Percentiles rank a stretch among this genome's conserved stretches.
These are phyloP conservation scores for Curvularia sp. DNA, from an alignment of 2,329 filamentous ascomycete genomes.

Conservation along the genomic window DNA sequence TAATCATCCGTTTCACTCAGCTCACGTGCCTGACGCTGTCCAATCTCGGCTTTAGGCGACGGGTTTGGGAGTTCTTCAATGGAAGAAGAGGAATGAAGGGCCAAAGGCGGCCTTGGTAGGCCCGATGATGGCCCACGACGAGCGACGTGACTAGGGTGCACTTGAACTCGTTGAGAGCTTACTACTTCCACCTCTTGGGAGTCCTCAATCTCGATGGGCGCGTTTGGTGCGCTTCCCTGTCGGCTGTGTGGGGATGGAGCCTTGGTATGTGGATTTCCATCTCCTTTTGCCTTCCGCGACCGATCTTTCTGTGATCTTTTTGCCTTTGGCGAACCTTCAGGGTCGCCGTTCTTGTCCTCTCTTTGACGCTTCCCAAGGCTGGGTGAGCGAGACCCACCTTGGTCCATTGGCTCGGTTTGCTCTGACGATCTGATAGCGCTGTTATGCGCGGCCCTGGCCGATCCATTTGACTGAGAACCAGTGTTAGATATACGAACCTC, in stretches of 20 bases:
- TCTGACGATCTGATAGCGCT: neutral
- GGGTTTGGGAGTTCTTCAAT: slow-evolving; percentile 13
- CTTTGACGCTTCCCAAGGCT: slow-evolving; percentile 15
- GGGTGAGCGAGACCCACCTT: neutral
- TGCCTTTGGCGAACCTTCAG: neutral
- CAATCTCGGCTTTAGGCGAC: neutral
- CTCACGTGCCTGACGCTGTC: neutral
- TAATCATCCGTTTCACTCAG: neutral
- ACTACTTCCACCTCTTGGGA: slow-evolving; percentile 29
- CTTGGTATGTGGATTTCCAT: neutral
- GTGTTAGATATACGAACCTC: slow-evolving; percentile 19
- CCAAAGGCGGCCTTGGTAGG: neutral
- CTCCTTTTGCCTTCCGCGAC: neutral
- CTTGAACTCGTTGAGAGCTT: neutral
- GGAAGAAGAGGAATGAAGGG: slow-evolving; percentile 5
- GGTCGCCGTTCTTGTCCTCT: slow-evolving; percentile 1
- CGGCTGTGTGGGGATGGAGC: neutral
- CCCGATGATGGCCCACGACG: neutral
- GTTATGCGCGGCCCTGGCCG: neutral
- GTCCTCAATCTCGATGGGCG: slow-evolving; percentile 38
- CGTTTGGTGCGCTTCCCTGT: slow-evolving; percentile 23
- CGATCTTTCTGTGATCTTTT: slow-evolving; percentile 6
- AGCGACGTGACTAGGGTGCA: neutral
- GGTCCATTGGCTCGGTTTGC: neutral
- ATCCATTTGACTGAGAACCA: slow-evolving; percentile 2